A percentile compares a stretch with the other conserved stretches of the same genome.
phyloP scores from a whole-genome alignment of 495 filamentous ascomycete species.

The Massariosphaeria phaeospora region DNA sequence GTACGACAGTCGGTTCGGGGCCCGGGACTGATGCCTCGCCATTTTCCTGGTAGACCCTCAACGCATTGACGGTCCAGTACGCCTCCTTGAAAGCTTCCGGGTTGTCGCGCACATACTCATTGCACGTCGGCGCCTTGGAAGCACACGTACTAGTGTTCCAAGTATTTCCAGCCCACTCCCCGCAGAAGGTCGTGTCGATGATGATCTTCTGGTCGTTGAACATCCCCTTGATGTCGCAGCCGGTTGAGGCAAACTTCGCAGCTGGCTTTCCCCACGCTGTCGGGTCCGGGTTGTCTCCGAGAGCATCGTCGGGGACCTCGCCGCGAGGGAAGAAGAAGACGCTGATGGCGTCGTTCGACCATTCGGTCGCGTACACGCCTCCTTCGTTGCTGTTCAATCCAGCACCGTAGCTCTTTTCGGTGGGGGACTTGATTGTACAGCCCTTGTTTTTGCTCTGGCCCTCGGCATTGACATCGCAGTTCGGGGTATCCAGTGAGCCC shows the following conservation, averaged over 20 bases:
- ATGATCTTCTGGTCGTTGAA: conserved; percentile 35
- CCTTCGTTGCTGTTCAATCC: conserved; percentile 35
- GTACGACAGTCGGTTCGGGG: background rate
- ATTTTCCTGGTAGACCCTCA: conserved; percentile 33
- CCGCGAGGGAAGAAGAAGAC: conserved; percentile 36
- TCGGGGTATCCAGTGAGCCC: conserved; percentile 26
- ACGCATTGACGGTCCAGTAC: conserved; percentile 36
- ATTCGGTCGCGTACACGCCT: conserved; percentile 35
- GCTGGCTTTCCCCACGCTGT: conserved; percentile 28
- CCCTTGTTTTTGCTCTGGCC: conserved; percentile 32
- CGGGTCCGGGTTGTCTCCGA: conserved; percentile 30
- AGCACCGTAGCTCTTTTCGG: conserved; percentile 31
- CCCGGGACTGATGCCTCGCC: background rate
- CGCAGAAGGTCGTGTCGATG: conserved; percentile 37
- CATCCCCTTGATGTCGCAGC: conserved; percentile 30
- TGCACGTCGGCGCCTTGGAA: conserved; percentile 31
- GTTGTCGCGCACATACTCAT: conserved; percentile 36
- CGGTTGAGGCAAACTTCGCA: conserved; percentile 29
- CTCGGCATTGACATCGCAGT: conserved; percentile 36
- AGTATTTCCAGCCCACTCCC: conserved; percentile 36
- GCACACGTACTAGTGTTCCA: conserved; percentile 29
- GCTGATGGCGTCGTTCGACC: conserved; percentile 33
- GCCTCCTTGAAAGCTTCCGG: conserved; percentile 36
- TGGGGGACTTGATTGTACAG: conserved; percentile 28
- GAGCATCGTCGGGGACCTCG: conserved; percentile 22